Conservation (phyloP, 2,329 filamentous ascomycete species). For the Fusarium piperis region DNA sequence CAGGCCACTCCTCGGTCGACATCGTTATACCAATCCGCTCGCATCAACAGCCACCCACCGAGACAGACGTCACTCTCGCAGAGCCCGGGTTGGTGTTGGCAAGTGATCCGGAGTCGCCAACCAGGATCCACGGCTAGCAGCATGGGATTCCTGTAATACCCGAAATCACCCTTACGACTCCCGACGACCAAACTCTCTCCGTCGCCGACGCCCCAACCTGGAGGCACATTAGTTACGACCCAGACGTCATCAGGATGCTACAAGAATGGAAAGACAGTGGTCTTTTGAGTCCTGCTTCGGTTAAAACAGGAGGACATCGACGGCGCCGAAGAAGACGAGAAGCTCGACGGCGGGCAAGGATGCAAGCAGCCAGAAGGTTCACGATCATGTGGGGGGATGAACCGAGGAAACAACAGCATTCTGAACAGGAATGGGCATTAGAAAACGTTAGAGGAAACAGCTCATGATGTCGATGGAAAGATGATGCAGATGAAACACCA, state of each 20-base stretch:
- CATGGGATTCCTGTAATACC: background rate
- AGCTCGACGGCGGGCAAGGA: background rate
- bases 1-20: background rate
- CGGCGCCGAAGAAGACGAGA: background rate
- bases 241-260: background rate
- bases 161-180: background rate
- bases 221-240: background rate
- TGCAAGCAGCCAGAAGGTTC: background rate
- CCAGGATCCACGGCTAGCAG: background rate
- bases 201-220: background rate
- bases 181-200: background rate
- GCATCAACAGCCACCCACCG: background rate
- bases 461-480: background rate
- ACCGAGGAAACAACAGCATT: background rate
- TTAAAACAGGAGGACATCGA: background rate
- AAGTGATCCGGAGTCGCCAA: background rate
- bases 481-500: background rate
- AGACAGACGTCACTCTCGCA: background rate
- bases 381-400: background rate
- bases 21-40: background rate
- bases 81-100: background rate
- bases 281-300: background rate
- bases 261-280: background rate
- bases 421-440: background rate
- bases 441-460: background rate